phyloP scores from a whole-genome alignment of 495 filamentous ascomycete species.

The Neohortaea acidophila region DNA sequence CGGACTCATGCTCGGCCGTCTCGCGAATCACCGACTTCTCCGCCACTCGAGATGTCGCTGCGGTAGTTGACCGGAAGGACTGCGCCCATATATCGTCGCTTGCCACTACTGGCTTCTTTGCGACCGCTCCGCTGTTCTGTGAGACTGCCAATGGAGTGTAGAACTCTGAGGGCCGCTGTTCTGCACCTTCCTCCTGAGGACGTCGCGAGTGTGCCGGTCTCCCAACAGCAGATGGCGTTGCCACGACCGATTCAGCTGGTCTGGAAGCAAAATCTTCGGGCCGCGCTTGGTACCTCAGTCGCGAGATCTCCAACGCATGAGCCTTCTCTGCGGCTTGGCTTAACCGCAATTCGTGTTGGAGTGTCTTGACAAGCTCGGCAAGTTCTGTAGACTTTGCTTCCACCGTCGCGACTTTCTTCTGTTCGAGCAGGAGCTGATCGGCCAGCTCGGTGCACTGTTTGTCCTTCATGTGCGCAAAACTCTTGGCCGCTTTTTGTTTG shows the following conservation, averaged over 20 bases:
- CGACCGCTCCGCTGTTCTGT: not conserved
- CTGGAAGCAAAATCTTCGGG: not conserved
- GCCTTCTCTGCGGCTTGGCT: not conserved
- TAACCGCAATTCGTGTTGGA: constrained; percentile 5
- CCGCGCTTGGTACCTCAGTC: not conserved
- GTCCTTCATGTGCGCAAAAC: constrained; percentile 83
- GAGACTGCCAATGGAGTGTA: not conserved
- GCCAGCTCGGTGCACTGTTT: constrained; percentile 55
- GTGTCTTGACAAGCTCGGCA: constrained; percentile 19
- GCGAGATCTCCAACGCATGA: not conserved
- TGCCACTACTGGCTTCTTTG: not conserved
- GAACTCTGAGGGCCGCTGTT: constrained; percentile 1
- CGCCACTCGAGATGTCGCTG: not conserved
- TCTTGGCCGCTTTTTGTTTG: constrained; percentile 56
- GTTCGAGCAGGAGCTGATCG: constrained; percentile 53
- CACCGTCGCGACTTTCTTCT: constrained; percentile 38
- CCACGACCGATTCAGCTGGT: not conserved
- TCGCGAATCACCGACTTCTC: not conserved
- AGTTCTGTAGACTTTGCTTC: constrained; percentile 18
- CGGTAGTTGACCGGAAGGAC: constrained; percentile 4
- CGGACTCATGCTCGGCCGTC: constrained; percentile 4
- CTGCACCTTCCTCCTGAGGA: not conserved
- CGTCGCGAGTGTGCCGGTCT: not conserved
- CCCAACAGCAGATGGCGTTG: not conserved
- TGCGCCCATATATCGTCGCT: constrained; percentile 16